Conservation (phyloP, 2,329 filamentous ascomycete species). For the Myriosclerotinia duriaeana region DNA sequence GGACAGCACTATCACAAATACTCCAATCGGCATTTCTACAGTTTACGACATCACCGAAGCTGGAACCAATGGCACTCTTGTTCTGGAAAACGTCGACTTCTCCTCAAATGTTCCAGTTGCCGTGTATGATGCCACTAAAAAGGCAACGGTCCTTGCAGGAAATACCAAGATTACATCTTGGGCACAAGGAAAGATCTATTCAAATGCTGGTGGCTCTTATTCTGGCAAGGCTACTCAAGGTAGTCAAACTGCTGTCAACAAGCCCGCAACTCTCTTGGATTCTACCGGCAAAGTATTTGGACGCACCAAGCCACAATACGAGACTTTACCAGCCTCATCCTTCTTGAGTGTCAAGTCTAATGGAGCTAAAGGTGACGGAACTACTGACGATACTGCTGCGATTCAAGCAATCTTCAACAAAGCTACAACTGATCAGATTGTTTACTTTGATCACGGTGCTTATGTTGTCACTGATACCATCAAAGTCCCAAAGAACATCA, state of each 20-base stretch:
- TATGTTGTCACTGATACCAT: slow-evolving; percentile 68
- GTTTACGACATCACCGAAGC: slow-evolving; percentile 64
- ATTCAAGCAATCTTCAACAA: slow-evolving; percentile 77
- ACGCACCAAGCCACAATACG: slow-evolving; percentile 87
- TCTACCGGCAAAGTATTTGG: slow-evolving; percentile 69
- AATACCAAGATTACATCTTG: slow-evolving; percentile 69
- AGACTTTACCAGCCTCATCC: slow-evolving; percentile 59
- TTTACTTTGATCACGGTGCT: slow-evolving; percentile 71
- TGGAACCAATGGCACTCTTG: slow-evolving; percentile 73
- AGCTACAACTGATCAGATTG: slow-evolving; percentile 61
- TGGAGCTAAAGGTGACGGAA: slow-evolving; percentile 85
- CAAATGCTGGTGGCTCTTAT: slow-evolving; percentile 34
- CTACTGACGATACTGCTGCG: slow-evolving; percentile 80
- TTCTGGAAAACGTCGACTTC: slow-evolving; percentile 91
- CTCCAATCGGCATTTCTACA: slow-evolving; percentile 73
- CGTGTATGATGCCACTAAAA: slow-evolving; percentile 58
- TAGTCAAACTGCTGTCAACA: slow-evolving; percentile 52
- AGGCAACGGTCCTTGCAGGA: slow-evolving; percentile 63
- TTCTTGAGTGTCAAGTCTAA: slow-evolving; percentile 82
- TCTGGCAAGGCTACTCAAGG: slow-evolving; percentile 59
- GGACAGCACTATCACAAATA: slow-evolving; percentile 77
- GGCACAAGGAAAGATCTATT: slow-evolving; percentile 77
- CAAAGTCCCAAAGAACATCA: slow-evolving; percentile 73
- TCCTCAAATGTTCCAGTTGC: slow-evolving; percentile 62
- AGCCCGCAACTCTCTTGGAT: slow-evolving; percentile 66